Base-by-base conservation (phyloP, 1,284 basidiomycete species). In the Erythrobasidium hasegawianum region DNA sequence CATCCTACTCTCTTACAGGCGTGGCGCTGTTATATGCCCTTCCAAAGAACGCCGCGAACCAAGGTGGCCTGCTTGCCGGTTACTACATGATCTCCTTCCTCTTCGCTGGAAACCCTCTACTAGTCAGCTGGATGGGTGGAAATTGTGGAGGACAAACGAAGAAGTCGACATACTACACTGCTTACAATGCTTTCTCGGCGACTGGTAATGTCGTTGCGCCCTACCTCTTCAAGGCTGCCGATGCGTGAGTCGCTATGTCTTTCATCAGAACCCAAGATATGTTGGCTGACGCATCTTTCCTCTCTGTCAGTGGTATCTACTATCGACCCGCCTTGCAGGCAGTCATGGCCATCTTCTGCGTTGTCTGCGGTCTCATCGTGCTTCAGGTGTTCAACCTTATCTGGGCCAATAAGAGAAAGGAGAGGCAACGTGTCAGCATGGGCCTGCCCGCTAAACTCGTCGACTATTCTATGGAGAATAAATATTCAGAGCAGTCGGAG, bases 111-210 rank as follows among this genome's bases (percentile, higher is more conserved):
- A 64, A 64, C 27, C 55, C 79, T 3, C 70, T 77, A 26, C 74
- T 78, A 49, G 72, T 77, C 38, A 74, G 75, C 2, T 80, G 79
- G 79, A 76, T 79, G 67, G 75, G 76, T 18, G 75, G 76, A 41
- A 79, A 78, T 75, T 77, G 74, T 9, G 79, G 74, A 4, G 78
- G 79, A n/a, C 74, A 76, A 54, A 78, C 79, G 41, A 80, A 80
- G 74, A 78, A 79, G 68, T 74, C 78, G 0, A 71, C 73, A 33
- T 70, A 76, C 24, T 59, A 68, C 13, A 57, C 57, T 1, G 16
- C 50, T 8, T 57, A 55, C 47, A 57, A 57, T 14, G 55, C 55
- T 2, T 55, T 50, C 18, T 71, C 71, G 0, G 67, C 60, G 14
- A 39, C 71, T 18, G 76, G 76, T 16, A 72, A 72, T 69, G 69